These are phyloP conservation scores for Gypsophila paniculata DNA, from an alignment of 179 eudicot species.

Conservation along the genomic window DNA sequence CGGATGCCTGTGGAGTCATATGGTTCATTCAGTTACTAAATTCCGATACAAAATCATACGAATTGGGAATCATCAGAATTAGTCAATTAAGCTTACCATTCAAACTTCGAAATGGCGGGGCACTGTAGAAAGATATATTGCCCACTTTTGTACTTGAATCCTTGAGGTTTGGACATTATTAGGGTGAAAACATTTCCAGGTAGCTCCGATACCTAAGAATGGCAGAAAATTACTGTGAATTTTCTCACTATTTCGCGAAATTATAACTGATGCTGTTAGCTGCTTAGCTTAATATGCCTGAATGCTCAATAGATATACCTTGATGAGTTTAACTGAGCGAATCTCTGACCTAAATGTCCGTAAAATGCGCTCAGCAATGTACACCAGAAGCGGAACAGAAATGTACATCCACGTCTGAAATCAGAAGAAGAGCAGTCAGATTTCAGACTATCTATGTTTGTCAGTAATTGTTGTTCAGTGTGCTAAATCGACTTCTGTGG, in stretches of 20 bases:
- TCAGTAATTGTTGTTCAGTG: not conserved
- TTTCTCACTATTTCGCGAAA: not conserved
- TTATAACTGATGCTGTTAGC: not conserved
- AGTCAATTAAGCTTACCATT: constrained; percentile 51
- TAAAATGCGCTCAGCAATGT: constrained; percentile 62
- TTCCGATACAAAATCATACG: not conserved
- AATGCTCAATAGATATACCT: constrained; percentile 36
- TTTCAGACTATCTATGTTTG: too few species aligned
- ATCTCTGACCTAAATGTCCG: constrained; percentile 68
- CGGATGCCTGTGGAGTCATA: constrained; percentile 61
- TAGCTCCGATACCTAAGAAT: constrained; percentile 60
- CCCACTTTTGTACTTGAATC: constrained; percentile 83
- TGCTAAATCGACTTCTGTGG: not conserved
- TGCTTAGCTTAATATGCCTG: not conserved
- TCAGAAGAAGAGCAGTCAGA: constrained; percentile 11
- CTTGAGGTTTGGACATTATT: constrained; percentile 68
- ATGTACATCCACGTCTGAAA: constrained; percentile 85
- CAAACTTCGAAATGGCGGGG: constrained; percentile 74
- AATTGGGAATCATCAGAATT: not conserved
- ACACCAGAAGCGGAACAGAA: constrained; percentile 57
- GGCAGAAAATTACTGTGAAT: constrained; percentile 4
- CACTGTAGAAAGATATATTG: constrained; percentile 81
- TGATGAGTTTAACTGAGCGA: constrained; percentile 58
- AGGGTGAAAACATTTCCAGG: constrained; percentile 79
- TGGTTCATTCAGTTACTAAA: constrained; percentile 13